Base-by-base conservation (phyloP, 2,329 filamentous ascomycete genomes). In the Penicillium polonicum region DNA sequence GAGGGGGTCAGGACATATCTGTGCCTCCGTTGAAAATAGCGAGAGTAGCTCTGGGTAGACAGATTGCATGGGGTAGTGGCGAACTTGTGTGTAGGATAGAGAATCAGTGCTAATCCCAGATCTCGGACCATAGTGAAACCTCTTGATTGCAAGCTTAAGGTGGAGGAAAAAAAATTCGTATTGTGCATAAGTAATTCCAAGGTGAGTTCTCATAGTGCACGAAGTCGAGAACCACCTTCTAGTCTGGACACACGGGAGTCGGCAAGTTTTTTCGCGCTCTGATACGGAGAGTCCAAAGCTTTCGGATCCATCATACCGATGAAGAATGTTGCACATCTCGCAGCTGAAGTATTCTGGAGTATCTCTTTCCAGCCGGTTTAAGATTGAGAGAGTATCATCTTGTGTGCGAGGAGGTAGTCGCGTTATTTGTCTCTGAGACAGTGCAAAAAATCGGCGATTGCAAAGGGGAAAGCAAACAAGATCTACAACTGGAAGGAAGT, bases 61-160 rank as follows among this genome's bases (percentile, higher is more conserved):
- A 15, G 13, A 13, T 5, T 35, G 33, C 33, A 13, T 6, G 13
- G 33, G 33, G 33, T 15, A 35, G 13, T 35, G 21, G 25, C 9
- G 13, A 19, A 61, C 81, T 62, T 84, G 81, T 42, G 57, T 60
- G 43, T 50, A 42, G 12, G 23, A 54, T n/a, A 50, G 42, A 57
- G 48, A 60, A 17, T 50, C 59, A 42, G 54, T 57, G 25, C 29
- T 60, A 5, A 62, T 56, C 5, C 52, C 53, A 48, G 15, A 45
- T 0, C 13, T 15, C 7, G 55, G 36, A 27, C 59, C 59, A 13
- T 54, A 52, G 4, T 39, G 29, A n/a, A 42, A 49, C 33, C 57
- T 48, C 5, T 25, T 56, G 41, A 63, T 60, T 12, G 57, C 59
- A 29, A 61, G 54, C 13, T 58, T 56, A 2, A 63, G 2, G 2